These are phyloP conservation scores for Paraconiothyrium brasiliense DNA, from an alignment of 2,329 filamentous ascomycete species.

Conservation along the genomic window DNA sequence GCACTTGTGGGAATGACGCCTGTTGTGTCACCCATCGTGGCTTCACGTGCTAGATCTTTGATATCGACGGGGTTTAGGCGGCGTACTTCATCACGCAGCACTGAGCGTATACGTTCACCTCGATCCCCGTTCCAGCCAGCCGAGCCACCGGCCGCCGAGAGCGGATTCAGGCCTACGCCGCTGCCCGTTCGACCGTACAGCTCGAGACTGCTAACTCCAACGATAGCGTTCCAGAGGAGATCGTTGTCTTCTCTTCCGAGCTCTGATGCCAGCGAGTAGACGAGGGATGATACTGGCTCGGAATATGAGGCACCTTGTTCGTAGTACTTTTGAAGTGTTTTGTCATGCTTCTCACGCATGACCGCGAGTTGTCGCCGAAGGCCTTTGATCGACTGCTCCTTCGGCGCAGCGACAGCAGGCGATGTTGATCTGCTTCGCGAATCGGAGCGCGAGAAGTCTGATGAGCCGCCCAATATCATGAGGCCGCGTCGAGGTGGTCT, in stretches of 20 bases:
- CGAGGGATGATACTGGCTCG: constrained; percentile 91
- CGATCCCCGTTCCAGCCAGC: constrained; percentile 83
- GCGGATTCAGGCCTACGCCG: constrained; percentile 72
- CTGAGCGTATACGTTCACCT: constrained; percentile 82
- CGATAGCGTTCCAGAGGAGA: constrained; percentile 91
- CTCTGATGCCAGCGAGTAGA: constrained; percentile 94
- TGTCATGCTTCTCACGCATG: constrained; percentile 80
- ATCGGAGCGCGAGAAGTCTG: constrained; percentile 52
- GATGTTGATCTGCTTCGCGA: constrained; percentile 50
- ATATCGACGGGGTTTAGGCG: constrained; percentile 84
- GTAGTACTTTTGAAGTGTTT: constrained; percentile 83
- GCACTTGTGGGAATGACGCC: constrained; percentile 92
- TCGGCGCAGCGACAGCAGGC: constrained; percentile 52
- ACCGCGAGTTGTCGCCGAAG: constrained; percentile 78
- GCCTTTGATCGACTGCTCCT: constrained; percentile 73
- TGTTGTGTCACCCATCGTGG: constrained; percentile 70
- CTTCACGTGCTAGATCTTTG: constrained; percentile 66
- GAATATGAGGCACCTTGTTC: constrained; percentile 88
- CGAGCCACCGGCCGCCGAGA: constrained; percentile 62
- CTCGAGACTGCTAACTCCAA: constrained; percentile 93
- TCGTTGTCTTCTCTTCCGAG: constrained; percentile 97
- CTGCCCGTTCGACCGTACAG: constrained; percentile 87
- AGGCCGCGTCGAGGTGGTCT: constrained; percentile 70
- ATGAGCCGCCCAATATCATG: constrained; percentile 46
- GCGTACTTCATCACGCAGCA: constrained; percentile 91